phyloP scores from a whole-genome alignment of 2,329 filamentous ascomycete species.

The Didymosphaeria variabile region DNA sequence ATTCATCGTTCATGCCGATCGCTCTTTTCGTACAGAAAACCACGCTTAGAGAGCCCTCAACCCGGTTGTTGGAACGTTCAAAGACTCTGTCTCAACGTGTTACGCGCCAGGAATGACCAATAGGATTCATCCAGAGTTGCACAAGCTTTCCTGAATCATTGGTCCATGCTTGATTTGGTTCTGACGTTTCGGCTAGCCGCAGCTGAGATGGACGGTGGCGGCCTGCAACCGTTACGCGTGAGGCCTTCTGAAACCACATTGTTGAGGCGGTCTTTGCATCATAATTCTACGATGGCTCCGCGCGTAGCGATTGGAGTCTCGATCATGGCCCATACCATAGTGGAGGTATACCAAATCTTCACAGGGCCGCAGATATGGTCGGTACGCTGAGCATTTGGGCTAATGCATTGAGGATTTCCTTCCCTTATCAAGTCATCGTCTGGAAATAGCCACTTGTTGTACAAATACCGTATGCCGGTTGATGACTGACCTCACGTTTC shows the following conservation, averaged over 20 bases:
- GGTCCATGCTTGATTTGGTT: conserved; percentile 23
- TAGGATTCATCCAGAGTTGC: conserved; percentile 16
- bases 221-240: background rate
- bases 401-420: too few species aligned
- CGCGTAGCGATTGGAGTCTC: background rate
- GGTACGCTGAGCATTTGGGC: too few species aligned
- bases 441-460: too few species aligned
- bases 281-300: background rate
- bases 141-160: background rate
- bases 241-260: background rate
- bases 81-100: conserved; percentile 14
- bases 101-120: conserved; percentile 29
- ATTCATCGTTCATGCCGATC: conserved; percentile 18
- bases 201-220: conserved; percentile 23
- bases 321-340: background rate
- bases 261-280: background rate
- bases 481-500: too few species aligned
- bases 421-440: too few species aligned
- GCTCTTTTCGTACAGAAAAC: conserved; percentile 23
- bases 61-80: conserved; percentile 32
- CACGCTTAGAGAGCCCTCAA: conserved; percentile 26
- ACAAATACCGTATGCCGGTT: too few species aligned
- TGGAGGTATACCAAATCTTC: background rate
- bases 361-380: too few species aligned
- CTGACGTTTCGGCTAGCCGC: conserved; percentile 31